Evolutionary conservation across 495 filamentous ascomycete genomes (phyloP), one percentile per base, ranked within the genome.

Genomic region (Zalerion maritima): DNA sequence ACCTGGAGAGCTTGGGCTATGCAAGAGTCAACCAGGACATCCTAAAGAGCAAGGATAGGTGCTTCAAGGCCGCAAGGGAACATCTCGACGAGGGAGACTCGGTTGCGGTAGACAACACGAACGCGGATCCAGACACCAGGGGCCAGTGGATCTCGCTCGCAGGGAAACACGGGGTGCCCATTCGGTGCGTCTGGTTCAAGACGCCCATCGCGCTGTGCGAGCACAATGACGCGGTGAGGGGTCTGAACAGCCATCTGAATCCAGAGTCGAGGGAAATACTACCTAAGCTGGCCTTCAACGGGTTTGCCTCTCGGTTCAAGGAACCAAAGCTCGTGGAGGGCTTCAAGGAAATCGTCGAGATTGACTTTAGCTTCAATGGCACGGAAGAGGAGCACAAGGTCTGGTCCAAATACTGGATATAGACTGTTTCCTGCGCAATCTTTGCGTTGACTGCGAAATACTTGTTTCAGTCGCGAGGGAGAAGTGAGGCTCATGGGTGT

Each of bases 11-110:
- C 14, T 55, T 89, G 3, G 75, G 75, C 17, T 94, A 89, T 49
- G 74, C 74, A 49, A 69, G 87, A 16, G 67, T 93, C 10, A 97
- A 94, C 38, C 86, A 94, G 54, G 91, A 96, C 55, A 66, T 58
- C 3, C 55, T 94, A n/a, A 94, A 92, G 50, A 50, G 34, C 24
- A 46, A 49, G 37, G 74, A 82, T 12, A 92, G 81, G 53, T 94
- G 91, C 55, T 52, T 91, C 42, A 82, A 87, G 49, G 70, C 73
- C 11, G 82, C 83, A 5, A 54, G 57, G 14, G 67, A 78, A 21
- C 50, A 64, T 27, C 56, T 94, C 18, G 50, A 64, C 12, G 64
- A 69, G 11, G 71, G 75, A 10, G 68, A 62, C 21, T 78, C 74
- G 3, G 69, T 94, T 4, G 82, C 4, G 12, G 21, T 26, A 92